Conservation (phyloP, 2,329 filamentous ascomycete genomes). For the Ophiognomonia clavigignenti-juglandacearum region DNA sequence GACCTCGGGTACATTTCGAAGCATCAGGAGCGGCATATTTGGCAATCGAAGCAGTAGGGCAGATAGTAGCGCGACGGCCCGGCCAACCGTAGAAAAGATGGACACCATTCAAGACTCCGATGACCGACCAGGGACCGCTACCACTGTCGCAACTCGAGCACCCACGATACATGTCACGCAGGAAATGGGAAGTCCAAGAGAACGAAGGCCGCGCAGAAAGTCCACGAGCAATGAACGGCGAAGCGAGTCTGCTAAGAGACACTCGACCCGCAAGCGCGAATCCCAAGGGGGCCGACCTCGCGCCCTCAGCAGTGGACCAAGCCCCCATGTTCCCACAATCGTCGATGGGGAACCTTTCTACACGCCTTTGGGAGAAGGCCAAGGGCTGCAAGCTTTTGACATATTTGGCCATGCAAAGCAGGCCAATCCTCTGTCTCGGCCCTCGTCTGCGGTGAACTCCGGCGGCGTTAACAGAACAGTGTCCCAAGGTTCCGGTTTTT, state of each 20-base stretch:
- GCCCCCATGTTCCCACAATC: slow-evolving; percentile 34
- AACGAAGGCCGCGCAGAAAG: slow-evolving; percentile 28
- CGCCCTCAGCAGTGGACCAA: slow-evolving; percentile 36
- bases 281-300: slow-evolving; percentile 44
- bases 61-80: slow-evolving; percentile 28
- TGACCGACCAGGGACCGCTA: slow-evolving; percentile 37
- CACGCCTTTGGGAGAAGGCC: slow-evolving; percentile 38
- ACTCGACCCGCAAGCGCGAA: slow-evolving; percentile 50
- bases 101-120: slow-evolving; percentile 18
- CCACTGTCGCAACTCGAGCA: slow-evolving; percentile 39
- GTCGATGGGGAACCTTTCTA: slow-evolving; percentile 48
- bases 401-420: slow-evolving; percentile 39
- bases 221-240: slow-evolving; percentile 34
- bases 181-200: slow-evolving; percentile 46
- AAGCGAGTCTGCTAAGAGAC: slow-evolving; percentile 43
- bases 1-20: slow-evolving; percentile 67
- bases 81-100: slow-evolving; percentile 28
- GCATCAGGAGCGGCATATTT: slow-evolving; percentile 72
- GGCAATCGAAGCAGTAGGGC: slow-evolving; percentile 42
- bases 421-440: slow-evolving; percentile 32
- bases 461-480: not conserved
- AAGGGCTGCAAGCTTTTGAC: slow-evolving; percentile 31
- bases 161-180: slow-evolving; percentile 75
- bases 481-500: slow-evolving; percentile 41
- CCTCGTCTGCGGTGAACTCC: slow-evolving; percentile 36